Conservation (phyloP, 345 rosid species). For the Carallia brachiata region DNA sequence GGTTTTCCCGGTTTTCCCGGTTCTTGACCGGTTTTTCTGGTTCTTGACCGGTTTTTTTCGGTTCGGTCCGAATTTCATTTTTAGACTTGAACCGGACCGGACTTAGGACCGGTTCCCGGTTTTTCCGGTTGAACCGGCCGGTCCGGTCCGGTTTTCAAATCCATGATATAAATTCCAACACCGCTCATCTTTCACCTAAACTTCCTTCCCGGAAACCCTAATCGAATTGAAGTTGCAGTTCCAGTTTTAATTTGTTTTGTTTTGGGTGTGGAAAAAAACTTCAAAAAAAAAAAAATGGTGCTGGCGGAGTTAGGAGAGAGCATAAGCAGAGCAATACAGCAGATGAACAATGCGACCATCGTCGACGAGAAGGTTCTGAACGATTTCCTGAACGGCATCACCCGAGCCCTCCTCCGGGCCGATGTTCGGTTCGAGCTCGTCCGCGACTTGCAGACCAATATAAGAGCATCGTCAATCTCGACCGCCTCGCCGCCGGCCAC, state of each 20-base stretch:
- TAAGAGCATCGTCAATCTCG: slow-evolving; percentile 88
- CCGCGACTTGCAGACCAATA: slow-evolving; percentile 79
- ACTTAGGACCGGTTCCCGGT: too few relatives aligned
- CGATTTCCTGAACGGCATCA: slow-evolving; percentile 88
- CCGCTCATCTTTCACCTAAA: too few relatives aligned
- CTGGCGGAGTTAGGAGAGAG: slow-evolving; percentile 85
- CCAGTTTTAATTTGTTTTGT: neutral
- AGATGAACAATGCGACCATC: slow-evolving; percentile 93
- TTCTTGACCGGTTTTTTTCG: too few relatives aligned
- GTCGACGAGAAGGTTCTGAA: slow-evolving; percentile 80
- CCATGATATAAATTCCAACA: too few relatives aligned
- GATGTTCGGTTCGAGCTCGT: slow-evolving; percentile 94
- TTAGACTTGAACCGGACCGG: too few relatives aligned
- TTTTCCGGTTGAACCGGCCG: too few relatives aligned
- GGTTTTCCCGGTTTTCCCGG: too few relatives aligned
- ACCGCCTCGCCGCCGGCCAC: slow-evolving; percentile 93
- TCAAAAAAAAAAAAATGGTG: slow-evolving; percentile 53
- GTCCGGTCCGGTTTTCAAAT: too few relatives aligned
- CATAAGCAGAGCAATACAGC: slow-evolving; percentile 91
- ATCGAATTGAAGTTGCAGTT: neutral
- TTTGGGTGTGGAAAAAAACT: too few relatives aligned
- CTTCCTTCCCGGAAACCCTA: neutral
- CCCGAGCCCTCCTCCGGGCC: slow-evolving; percentile 77
- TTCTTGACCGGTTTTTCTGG: too few relatives aligned
- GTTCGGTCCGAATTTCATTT: too few relatives aligned